Percentiles rank a stretch among this genome's conserved stretches.
Conservation (phyloP, 768 basidiomycete species). For the Termitomyces sp. region DNA sequence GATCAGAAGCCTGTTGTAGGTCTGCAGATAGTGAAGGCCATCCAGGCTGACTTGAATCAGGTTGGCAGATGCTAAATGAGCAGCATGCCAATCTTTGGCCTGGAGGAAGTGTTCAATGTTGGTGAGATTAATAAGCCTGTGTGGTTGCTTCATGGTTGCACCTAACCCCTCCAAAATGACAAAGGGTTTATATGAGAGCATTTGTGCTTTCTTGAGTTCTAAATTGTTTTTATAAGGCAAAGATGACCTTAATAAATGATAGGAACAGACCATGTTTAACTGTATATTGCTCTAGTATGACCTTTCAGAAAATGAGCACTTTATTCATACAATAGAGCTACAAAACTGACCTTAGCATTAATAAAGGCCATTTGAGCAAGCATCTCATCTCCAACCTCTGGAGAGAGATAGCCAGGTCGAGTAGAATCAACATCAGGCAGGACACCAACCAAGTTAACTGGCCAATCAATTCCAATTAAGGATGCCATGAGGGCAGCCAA, state of each 20-base stretch:
- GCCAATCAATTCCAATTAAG: conserved; percentile 71
- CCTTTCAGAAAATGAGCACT: conserved; percentile 25
- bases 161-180: conserved; percentile 33
- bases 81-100: conserved; percentile 40
- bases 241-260: not conserved
- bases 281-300: conserved; percentile 73
- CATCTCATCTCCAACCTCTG: conserved; percentile 42
- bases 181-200: conserved; percentile 64
- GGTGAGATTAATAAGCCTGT: conserved; percentile 32
- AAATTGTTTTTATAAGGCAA: not conserved
- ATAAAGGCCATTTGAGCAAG: conserved; percentile 54
- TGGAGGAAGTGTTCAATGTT: conserved; percentile 45
- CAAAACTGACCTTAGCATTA: conserved; percentile 51
- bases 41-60: conserved; percentile 52
- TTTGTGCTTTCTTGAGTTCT: conserved; percentile 61
- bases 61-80: conserved; percentile 44
- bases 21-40: conserved; percentile 77
- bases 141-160: conserved; percentile 19
- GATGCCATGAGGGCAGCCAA: conserved; percentile 75
- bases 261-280: conserved; percentile 62
- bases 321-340: not conserved
- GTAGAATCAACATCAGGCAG: conserved; percentile 69
- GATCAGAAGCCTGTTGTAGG: conserved; percentile 76
- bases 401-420: conserved; percentile 53
- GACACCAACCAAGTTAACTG: conserved; percentile 81